These are phyloP conservation scores for Diversispora eburnea DNA, from an alignment of 192 early-diverging fungal genomes.

Conservation along the genomic window DNA sequence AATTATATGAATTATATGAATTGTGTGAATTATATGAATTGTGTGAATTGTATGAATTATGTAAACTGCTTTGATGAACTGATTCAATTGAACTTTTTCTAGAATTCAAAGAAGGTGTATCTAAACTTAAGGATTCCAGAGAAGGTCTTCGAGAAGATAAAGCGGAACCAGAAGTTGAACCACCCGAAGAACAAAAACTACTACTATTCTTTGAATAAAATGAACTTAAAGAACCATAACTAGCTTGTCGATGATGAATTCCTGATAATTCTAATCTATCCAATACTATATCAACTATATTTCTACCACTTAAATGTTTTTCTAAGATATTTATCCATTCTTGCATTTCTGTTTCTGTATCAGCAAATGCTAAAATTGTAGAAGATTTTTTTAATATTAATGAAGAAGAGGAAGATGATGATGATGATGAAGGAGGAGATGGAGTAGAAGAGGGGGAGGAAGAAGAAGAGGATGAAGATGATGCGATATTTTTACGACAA, in stretches of 20 bases:
- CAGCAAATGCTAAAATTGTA: slow-evolving; percentile 21
- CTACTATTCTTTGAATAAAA: slow-evolving; percentile 23
- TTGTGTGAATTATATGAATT: background rate
- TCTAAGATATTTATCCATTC: slow-evolving; percentile 17
- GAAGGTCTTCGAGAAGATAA: slow-evolving; percentile 27
- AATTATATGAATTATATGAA: too few relatives aligned
- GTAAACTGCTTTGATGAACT: background rate
- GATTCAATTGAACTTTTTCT: slow-evolving; percentile 30
- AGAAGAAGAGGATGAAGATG: background rate
- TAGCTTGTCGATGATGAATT: slow-evolving; percentile 21
- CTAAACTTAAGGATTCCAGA: slow-evolving; percentile 23
- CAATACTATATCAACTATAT: slow-evolving; percentile 31
- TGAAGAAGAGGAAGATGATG: too few relatives aligned
- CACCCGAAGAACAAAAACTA: slow-evolving; percentile 1
- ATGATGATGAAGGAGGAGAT: too few relatives aligned
- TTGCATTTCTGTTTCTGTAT: slow-evolving; percentile 24
- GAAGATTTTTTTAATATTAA: background rate
- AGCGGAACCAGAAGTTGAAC: background rate
- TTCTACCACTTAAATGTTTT: slow-evolving; percentile 23
- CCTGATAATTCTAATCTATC: slow-evolving; percentile 25
- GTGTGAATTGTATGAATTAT: background rate
- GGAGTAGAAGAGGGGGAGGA: too few relatives aligned
- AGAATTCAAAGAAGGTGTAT: slow-evolving; percentile 26
- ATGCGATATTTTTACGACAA: too few relatives aligned
- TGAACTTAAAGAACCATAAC: slow-evolving; percentile 20